Evolutionary conservation across 345 rosid species (phyloP).

Genomic region (Acer yangbiense): DNA sequence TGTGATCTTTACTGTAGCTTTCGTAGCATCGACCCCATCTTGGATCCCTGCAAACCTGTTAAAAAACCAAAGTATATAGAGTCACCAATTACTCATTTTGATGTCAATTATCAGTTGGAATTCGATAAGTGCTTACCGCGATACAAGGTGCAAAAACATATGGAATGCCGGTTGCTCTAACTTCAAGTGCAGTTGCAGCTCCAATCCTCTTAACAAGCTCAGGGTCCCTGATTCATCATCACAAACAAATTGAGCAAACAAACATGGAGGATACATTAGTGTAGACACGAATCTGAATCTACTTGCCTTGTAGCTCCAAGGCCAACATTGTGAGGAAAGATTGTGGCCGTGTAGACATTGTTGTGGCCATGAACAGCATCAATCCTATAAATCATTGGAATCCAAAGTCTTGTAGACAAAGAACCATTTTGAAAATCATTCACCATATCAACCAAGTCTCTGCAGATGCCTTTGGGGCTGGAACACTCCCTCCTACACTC

Average conservation of each 20-base stretch:
- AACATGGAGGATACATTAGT: no score
- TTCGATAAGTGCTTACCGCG: constrained; percentile 48
- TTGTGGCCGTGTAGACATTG: constrained; percentile 64
- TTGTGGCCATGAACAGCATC: constrained; percentile 90
- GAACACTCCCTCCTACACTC: constrained; percentile 75
- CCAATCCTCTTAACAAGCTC: constrained; percentile 77
- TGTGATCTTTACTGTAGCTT: constrained; percentile 50
- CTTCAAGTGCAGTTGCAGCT: constrained; percentile 91
- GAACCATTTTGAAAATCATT: constrained; percentile 55
- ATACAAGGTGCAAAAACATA: constrained; percentile 88
- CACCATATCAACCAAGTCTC: constrained; percentile 46
- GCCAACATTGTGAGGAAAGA: no score
- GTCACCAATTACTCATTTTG: not conserved
- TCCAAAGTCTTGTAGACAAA: constrained; percentile 69
- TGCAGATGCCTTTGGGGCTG: constrained; percentile 43
- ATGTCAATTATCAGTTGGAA: not conserved
- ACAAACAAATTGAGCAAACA: not conserved
- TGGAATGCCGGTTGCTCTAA: constrained; percentile 79
- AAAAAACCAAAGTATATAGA: not conserved
- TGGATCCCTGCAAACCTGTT: constrained; percentile 91
- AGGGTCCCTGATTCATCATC: constrained; percentile 57
- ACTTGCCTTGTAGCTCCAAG: no score
- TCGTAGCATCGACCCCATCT: no score
- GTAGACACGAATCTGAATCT: no score
- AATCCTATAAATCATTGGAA: constrained; percentile 80